Conservation (phyloP, 371 early-diverging fungal species). For the Mortierella sp. region DNA sequence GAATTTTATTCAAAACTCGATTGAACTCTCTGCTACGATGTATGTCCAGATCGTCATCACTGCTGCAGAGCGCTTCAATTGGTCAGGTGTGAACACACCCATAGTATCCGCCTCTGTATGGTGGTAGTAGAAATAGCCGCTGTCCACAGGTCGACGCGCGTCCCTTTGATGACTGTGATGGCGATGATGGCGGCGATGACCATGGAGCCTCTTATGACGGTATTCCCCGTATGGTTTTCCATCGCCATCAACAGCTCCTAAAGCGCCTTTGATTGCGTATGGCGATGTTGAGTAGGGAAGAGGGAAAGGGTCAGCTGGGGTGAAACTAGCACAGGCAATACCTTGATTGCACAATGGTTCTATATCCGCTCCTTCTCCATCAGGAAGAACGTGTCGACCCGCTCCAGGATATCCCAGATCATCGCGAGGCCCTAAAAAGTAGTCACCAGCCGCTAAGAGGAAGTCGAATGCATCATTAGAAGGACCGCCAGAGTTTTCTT, state of each 20-base stretch:
- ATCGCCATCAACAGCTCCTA: not conserved
- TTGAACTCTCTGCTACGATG: slow-evolving; percentile 57
- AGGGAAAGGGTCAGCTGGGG: slow-evolving; percentile 57
- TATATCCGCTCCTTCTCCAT: slow-evolving; percentile 59
- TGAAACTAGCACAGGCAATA: slow-evolving; percentile 62
- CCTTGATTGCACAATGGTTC: slow-evolving; percentile 58
- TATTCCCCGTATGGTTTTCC: not conserved
- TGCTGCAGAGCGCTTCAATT: slow-evolving; percentile 61
- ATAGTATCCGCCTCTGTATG: slow-evolving; percentile 62
- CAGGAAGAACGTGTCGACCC: slow-evolving; percentile 28
- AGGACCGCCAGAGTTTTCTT: slow-evolving; percentile 2
- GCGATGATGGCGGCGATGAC: not conserved
- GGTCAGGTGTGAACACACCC: slow-evolving; percentile 60
- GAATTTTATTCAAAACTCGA: slow-evolving; percentile 24
- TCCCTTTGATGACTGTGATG: not conserved
- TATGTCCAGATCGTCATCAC: slow-evolving; percentile 66
- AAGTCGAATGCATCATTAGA: slow-evolving; percentile 29
- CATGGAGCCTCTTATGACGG: slow-evolving; percentile 10
- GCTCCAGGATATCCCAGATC: slow-evolving; percentile 46
- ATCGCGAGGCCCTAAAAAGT: slow-evolving; percentile 35
- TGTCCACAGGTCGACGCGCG: slow-evolving; percentile 31
- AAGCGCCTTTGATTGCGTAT: slow-evolving; percentile 3
- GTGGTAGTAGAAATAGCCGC: slow-evolving; percentile 61
- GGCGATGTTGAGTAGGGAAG: slow-evolving; percentile 48
- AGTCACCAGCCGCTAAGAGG: slow-evolving; percentile 29